A percentile compares a stretch with the other conserved stretches of the same genome.
These are phyloP conservation scores for Limnomonas spitsbergensis DNA, from an alignment of 139 green algal genomes.

Conservation along the genomic window DNA sequence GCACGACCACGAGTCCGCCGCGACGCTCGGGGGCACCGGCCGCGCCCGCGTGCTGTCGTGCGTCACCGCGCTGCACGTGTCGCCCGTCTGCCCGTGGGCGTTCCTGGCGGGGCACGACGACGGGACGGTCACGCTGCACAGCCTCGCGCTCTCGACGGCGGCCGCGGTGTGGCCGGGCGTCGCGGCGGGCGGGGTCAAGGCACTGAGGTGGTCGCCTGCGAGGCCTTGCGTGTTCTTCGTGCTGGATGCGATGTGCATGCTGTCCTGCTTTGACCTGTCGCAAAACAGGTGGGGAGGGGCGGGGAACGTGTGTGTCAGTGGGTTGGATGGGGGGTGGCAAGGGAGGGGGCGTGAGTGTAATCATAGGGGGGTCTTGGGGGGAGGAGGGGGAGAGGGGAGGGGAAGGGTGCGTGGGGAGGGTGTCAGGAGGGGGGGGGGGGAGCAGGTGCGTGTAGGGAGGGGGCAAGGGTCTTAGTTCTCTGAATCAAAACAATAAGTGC, in stretches of 20 bases:
- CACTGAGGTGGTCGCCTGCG: conserved; percentile 31
- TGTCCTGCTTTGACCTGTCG: conserved; percentile 40
- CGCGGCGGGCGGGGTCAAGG: conserved; percentile 14
- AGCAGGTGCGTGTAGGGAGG: no score
- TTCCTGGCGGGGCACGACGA: conserved; percentile 29
- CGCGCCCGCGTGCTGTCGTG: not conserved
- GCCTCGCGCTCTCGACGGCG: conserved; percentile 2
- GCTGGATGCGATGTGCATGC: conserved; percentile 32
- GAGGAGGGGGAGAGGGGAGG: no score
- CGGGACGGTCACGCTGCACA: conserved; percentile 43
- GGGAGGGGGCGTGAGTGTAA: no score
- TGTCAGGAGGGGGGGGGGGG: not conserved
- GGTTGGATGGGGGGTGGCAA: not conserved
- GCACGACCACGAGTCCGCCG: conserved; percentile 20
- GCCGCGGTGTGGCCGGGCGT: conserved; percentile 30
- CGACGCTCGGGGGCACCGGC: conserved; percentile 10
- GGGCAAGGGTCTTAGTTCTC: no score
- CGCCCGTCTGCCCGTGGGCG: conserved; percentile 19
- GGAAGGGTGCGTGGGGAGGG: not conserved
- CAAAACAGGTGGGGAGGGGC: conserved; percentile 15
- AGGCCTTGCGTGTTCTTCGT: conserved; percentile 33
- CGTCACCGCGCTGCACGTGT: conserved; percentile 33
- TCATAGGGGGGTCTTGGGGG: no score
- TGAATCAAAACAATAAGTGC: no score
- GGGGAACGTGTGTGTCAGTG: no score